Evolutionary conservation across 208 protist genomes (phyloP).

Genomic region (Zelonia costaricensis): DNA sequence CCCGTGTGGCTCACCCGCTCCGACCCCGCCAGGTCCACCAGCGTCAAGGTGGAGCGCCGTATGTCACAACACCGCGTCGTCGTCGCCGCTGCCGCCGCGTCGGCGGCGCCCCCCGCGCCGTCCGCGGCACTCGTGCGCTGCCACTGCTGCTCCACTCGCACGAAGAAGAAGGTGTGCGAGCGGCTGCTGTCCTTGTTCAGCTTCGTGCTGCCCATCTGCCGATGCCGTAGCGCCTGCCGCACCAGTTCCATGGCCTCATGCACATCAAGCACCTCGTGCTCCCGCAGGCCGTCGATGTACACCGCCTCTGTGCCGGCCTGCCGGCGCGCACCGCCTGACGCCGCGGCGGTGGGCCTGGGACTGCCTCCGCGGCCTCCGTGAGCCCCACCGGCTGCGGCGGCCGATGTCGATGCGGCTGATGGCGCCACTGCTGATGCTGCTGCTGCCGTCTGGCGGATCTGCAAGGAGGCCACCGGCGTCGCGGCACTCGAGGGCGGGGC

Average conservation of each 20-base stretch:
- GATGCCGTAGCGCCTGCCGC: slow-evolving; percentile 30
- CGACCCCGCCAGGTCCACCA: slow-evolving; percentile 94
- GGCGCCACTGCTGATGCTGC: too few relatives aligned
- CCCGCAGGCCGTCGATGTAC: slow-evolving; percentile 51
- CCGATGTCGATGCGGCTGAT: too few relatives aligned
- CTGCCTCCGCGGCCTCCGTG: too few relatives aligned
- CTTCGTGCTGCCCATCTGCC: slow-evolving; percentile 63
- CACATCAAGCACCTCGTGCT: slow-evolving; percentile 35
- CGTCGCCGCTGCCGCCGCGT: too few relatives aligned
- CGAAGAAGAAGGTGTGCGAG: slow-evolving; percentile 86
- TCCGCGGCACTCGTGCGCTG: not conserved
- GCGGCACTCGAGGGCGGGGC: too few relatives aligned
- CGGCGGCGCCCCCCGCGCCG: too few relatives aligned
- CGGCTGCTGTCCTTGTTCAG: slow-evolving; percentile 88
- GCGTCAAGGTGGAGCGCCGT: slow-evolving; percentile 41
- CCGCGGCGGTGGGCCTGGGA: too few relatives aligned
- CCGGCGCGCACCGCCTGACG: too few relatives aligned
- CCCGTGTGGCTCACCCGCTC: slow-evolving; percentile 83
- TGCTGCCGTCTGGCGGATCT: too few relatives aligned
- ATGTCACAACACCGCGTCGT: not conserved
- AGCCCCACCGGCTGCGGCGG: too few relatives aligned
- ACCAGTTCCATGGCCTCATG: slow-evolving; percentile 46
- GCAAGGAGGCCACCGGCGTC: too few relatives aligned
- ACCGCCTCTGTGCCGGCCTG: slow-evolving; percentile 10
- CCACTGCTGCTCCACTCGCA: slow-evolving; percentile 38